A percentile compares a stretch with the other conserved stretches of the same genome.
These are phyloP conservation scores for Phytophthora niederhauseri DNA, from an alignment of 352 stramenopile genomes.

Conservation along the genomic window DNA sequence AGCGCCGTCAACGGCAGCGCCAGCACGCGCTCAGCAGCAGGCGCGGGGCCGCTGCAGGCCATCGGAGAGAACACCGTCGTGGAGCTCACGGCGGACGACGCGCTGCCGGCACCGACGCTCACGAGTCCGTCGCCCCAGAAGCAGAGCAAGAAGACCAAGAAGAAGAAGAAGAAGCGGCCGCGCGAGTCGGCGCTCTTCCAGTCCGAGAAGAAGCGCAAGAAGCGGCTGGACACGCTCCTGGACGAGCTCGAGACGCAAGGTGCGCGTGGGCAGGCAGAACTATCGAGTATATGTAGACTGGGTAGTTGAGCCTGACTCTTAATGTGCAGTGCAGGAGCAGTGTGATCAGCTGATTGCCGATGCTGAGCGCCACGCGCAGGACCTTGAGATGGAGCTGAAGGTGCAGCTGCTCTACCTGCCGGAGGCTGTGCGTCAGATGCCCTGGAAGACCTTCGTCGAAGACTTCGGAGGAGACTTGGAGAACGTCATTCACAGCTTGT, in stretches of 20 bases:
- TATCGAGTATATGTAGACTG: too few species aligned
- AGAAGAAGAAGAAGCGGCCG: slow-evolving; percentile 40
- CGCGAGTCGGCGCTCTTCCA: slow-evolving; percentile 27
- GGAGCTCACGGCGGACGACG: slow-evolving; percentile 37
- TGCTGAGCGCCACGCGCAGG: slow-evolving; percentile 59
- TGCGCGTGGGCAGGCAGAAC: slow-evolving; percentile 19
- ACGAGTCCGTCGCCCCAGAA: slow-evolving; percentile 36
- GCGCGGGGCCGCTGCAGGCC: slow-evolving; percentile 39
- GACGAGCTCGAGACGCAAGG: slow-evolving; percentile 70
- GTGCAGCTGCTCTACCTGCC: slow-evolving; percentile 81
- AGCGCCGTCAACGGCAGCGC: slow-evolving; percentile 20
- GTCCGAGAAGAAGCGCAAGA: slow-evolving; percentile 50
- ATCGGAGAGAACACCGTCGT: slow-evolving; percentile 76
- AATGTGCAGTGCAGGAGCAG: slow-evolving; percentile 61
- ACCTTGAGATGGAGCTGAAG: slow-evolving; percentile 78
- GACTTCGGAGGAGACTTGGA: slow-evolving; percentile 77
- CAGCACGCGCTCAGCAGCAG: slow-evolving; percentile 21
- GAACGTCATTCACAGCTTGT: slow-evolving; percentile 75
- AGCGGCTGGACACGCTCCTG: slow-evolving; percentile 49
- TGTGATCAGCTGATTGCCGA: slow-evolving; percentile 60
- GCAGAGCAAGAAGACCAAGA: slow-evolving; percentile 25
- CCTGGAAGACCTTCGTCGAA: slow-evolving; percentile 82
- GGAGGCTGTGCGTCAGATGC: slow-evolving; percentile 73
- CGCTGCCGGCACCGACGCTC: slow-evolving; percentile 12
- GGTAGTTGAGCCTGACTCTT: slow-evolving; percentile 6